Conservation (phyloP, 805 yeast species). For the Myxozyma vanderwaltii region DNA sequence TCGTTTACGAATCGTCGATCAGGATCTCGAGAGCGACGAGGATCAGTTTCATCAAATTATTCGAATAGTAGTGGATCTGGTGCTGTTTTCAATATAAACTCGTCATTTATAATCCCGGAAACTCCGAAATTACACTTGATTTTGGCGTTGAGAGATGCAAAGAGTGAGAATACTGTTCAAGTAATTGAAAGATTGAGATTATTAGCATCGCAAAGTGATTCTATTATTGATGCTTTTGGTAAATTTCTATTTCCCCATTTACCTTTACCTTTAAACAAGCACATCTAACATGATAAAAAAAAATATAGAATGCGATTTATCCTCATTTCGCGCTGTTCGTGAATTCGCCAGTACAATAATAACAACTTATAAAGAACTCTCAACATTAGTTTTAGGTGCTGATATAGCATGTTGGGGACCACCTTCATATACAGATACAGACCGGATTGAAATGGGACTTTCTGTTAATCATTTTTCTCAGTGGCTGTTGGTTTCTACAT, state of each 20-base stretch:
- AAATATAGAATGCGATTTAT: conserved; percentile 24
- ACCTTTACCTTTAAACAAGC: not conserved
- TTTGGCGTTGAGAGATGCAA: conserved; percentile 21
- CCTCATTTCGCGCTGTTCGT: conserved; percentile 19
- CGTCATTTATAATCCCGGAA: not conserved
- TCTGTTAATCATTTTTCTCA: conserved; percentile 31
- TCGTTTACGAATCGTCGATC: not conserved
- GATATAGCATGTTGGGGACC: conserved; percentile 29
- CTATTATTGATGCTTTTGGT: conserved; percentile 23
- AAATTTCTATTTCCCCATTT: not conserved
- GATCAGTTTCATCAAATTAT: conserved; percentile 2
- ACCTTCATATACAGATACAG: conserved; percentile 26
- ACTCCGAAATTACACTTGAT: conserved; percentile 22
- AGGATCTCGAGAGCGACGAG: not conserved
- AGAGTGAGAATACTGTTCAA: conserved; percentile 21
- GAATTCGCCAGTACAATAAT: conserved; percentile 31
- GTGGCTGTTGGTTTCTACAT: conserved; percentile 27
- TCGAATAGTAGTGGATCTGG: not conserved
- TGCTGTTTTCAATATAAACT: too few relatives aligned
- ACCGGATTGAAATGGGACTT: conserved; percentile 24
- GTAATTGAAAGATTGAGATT: conserved; percentile 11
- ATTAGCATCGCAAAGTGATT: conserved; percentile 27
- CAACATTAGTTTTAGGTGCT: conserved; percentile 31
- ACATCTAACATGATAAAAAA: not conserved
- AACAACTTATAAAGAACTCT: conserved; percentile 31